phyloP scores from a whole-genome alignment of 1,139 yeast genomes.

The Yamadazyma conglobata region DNA sequence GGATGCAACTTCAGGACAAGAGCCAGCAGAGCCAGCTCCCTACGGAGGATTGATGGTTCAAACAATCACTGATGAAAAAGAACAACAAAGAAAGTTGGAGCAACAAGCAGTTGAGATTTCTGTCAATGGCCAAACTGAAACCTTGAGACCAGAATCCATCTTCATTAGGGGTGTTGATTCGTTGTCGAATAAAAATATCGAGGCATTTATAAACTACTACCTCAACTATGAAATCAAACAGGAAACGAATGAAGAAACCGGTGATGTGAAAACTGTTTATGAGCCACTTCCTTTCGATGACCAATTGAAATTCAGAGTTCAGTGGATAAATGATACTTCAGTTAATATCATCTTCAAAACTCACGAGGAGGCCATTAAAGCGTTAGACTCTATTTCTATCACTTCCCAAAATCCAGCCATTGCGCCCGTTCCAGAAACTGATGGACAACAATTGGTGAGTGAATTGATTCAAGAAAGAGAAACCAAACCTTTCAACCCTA shows the following conservation, averaged over 20 bases:
- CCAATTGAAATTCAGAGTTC: conserved; percentile 42
- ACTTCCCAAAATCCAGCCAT: conserved; percentile 18
- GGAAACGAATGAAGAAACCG: conserved; percentile 20
- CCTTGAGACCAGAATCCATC: conserved; percentile 48
- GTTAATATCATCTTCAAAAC: conserved; percentile 53
- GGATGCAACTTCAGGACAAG: too few species aligned
- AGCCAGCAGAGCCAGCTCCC: conserved; percentile 32
- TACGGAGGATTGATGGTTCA: conserved; percentile 44
- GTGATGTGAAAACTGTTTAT: conserved; percentile 18
- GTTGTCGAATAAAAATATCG: conserved; percentile 62
- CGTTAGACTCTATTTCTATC: conserved; percentile 31
- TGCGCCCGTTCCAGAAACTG: conserved; percentile 6
- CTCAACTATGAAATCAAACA: conserved; percentile 31
- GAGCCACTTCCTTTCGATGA: conserved; percentile 27
- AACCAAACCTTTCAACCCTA: conserved; percentile 37
- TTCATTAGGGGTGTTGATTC: conserved; percentile 64
- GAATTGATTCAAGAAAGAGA: conserved; percentile 31
- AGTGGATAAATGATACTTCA: conserved; percentile 69
- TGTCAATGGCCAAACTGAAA: conserved; percentile 29
- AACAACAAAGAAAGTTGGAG: conserved; percentile 27
- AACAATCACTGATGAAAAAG: conserved; percentile 38
- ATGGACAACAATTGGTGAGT: conserved; percentile 19
- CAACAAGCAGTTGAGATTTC: conserved; percentile 35
- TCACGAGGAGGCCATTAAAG: conserved; percentile 41
- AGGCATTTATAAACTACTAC: conserved; percentile 50